Base-by-base conservation (phyloP, 495 filamentous ascomycete genomes). In the Elasticomyces elasticus region DNA sequence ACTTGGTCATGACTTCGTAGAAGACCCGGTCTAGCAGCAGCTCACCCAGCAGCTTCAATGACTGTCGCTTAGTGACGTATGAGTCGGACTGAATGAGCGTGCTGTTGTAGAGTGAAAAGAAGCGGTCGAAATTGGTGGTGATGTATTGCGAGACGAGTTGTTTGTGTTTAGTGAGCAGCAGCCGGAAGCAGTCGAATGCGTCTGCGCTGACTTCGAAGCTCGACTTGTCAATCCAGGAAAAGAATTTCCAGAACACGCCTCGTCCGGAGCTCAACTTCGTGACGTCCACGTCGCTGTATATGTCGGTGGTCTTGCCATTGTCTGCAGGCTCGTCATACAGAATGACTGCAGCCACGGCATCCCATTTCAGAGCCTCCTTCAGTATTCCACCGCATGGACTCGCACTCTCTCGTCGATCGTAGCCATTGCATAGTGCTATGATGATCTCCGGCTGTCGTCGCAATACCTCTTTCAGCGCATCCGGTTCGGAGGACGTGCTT, bases 61-160 rank as follows among this genome's bases (percentile, higher is more conserved):
- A 95, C 71, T 99, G 94, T 46, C 94, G 81, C 71, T 99, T 97
- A 33, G 94, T 97, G 38, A 99, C 94, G 69, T 99, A 99, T 59
- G 85, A 94, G 56, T 87, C 86, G 27, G 90, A 96, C 60, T 89
- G 83, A 10, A 96, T 78, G 1, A 99, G 78, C n/a, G 85, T 76
- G 20, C 70, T 76, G 70, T 99, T 95, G 75, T 96, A 99, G 67
- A 81, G 81, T 20, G 77, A 68, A 68, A 99, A 97, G 72, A 99
- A 99, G 25, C 87, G 69, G 35, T 86, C 84, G 62, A 94, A 96
- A 69, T 95, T 96, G 44, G 82, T 82, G 26, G 77, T 72, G 22
- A 99, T 77, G 65, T 94, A 99, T 31, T 82, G 77, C 5, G 90
- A 85, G 25, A 97, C 85, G 27, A 97, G 70, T 31, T 79, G 76